Evolutionary conservation across 805 yeast species (phyloP).

Genomic region (Kodamaea neixiangensis): DNA sequence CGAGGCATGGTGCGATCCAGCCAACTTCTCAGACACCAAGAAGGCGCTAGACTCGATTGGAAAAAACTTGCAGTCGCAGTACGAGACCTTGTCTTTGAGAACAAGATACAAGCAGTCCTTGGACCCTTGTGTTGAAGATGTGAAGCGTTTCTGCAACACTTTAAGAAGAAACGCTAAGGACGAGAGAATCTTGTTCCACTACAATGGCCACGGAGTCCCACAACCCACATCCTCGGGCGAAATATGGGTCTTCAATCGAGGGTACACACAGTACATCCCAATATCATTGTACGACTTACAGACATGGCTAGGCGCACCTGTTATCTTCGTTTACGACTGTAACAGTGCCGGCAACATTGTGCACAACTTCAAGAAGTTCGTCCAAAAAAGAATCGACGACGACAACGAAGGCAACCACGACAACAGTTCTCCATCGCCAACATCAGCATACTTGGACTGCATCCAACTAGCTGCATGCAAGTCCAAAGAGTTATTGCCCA

Average conservation of each 20-base stretch:
- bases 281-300: conserved; percentile 93
- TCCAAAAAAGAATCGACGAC: conserved; percentile 84
- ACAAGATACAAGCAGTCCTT: conserved; percentile 88
- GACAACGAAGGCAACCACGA: conserved; percentile 67
- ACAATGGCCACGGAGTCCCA: conserved; percentile 98
- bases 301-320: conserved; percentile 98
- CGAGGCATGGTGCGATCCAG: conserved; percentile 94
- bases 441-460: conserved; percentile 75
- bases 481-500: conserved; percentile 81
- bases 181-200: conserved; percentile 89
- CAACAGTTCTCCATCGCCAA: conserved; percentile 57
- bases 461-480: conserved; percentile 93
- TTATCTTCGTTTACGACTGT: conserved; percentile 92
- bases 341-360: conserved; percentile 93
- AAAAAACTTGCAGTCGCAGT: conserved; percentile 81
- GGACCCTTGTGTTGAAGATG: conserved; percentile 95
- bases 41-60: conserved; percentile 92
- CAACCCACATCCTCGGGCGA: conserved; percentile 96
- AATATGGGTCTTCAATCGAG: conserved; percentile 97
- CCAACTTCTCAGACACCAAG: conserved; percentile 76
- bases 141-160: conserved; percentile 86
- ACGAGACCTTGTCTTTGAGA: conserved; percentile 83
- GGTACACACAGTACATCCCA: conserved; percentile 96
- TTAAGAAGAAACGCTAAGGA: conserved; percentile 89
- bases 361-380: conserved; percentile 83